phyloP scores from a whole-genome alignment of 306 rosid species.

The Prinsepia uniflora region DNA sequence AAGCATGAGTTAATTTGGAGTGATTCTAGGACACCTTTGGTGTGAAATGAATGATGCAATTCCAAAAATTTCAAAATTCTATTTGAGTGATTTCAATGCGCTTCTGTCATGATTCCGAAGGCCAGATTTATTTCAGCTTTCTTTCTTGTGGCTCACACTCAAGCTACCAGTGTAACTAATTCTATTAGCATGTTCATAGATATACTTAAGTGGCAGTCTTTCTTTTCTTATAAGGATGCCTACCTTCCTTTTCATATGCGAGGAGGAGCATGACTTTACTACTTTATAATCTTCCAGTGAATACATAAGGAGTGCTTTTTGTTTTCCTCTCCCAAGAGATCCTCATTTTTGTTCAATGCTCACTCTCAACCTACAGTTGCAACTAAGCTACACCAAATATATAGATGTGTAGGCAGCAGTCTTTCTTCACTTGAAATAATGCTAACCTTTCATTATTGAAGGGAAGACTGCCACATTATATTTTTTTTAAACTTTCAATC shows the following conservation, averaged over 20 bases:
- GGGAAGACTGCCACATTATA: neutral
- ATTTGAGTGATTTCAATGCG: too few relatives aligned
- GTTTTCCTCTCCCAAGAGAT: neutral
- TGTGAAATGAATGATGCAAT: too few relatives aligned
- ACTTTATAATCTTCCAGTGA: neutral
- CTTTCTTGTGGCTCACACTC: neutral
- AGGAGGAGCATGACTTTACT: neutral
- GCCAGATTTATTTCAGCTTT: too few relatives aligned
- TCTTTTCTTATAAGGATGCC: neutral
- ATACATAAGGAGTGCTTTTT: too few relatives aligned
- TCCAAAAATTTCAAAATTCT: too few relatives aligned
- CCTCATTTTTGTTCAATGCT: neutral
- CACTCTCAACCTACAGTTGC: neutral
- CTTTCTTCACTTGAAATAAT: constrained; percentile 2
- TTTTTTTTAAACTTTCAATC: neutral
- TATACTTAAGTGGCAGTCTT: neutral
- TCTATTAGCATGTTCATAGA: neutral
- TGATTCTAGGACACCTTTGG: too few relatives aligned
- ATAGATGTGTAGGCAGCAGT: neutral
- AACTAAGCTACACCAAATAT: neutral
- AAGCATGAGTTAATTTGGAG: neutral
- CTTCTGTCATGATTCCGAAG: too few relatives aligned
- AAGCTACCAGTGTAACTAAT: neutral
- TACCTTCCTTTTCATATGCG: neutral
- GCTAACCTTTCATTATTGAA: neutral